Evolutionary conservation across 331 rosid genomes (phyloP), one percentile per base, ranked within the genome.

Genomic region (Rhamnella rubrinervis): DNA sequence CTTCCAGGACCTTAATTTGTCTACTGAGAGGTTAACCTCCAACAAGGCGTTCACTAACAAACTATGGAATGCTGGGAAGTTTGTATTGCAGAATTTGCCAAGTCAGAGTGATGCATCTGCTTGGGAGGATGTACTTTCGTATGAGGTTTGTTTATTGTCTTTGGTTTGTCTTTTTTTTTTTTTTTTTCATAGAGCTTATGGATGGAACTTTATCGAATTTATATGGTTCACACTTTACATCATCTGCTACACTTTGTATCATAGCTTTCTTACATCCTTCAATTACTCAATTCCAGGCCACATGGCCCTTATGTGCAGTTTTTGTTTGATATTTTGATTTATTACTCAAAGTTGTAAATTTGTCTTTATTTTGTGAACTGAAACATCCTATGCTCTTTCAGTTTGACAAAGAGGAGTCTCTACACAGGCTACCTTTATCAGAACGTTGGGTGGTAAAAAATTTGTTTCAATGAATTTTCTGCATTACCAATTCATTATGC

Each of bases 11-110:
- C 98, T 93, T 79, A 93, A 90, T 87, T 87, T 93, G 71, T 93
- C 98, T 61, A 77, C 74, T 17, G 98, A 90, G 82, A 82, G 96
- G 71, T 75, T 93, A 85, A 84, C 89, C 41, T 81, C 98, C 67
- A 90, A 93, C 78, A 93, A 90, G 83, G 97, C 96, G 55, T 90
- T 93, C 85, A 93, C 98, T 26, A 93, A 93, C 85, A 93, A 93
- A 82, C 78, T 93, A 62, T 93, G 98, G 98, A 93, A 93, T 66
- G 98, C 98, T 40, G 97, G 98, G 63, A 93, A 93, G 75, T 93
- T 90, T 75, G 71, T 93, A 57, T 81, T 93, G 68, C 97, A 90
- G 83, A 93, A 88, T 75, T 85, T 90, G 75, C 97, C 98, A 76
- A 55, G 78, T 61, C 77, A 64, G 71, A 77, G 75, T 80, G 97